Conservation (phyloP, 164 flowering plant species). For the Aristolochia fimbriata region DNA sequence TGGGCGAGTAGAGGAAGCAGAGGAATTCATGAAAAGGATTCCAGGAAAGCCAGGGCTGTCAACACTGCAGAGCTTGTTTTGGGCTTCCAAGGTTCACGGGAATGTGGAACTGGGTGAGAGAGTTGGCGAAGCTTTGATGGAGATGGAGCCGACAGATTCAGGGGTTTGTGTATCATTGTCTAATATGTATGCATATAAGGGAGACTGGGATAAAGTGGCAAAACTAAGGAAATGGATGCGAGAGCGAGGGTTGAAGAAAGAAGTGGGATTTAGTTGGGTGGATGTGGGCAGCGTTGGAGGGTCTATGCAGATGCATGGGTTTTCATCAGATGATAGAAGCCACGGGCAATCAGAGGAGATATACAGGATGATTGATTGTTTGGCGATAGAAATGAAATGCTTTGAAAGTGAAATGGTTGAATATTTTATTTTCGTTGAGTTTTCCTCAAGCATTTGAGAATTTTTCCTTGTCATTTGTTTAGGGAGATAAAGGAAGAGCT, state of each 20-base stretch:
- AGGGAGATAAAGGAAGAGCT: too few species aligned
- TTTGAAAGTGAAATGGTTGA: constrained; percentile 14
- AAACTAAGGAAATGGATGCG: constrained; percentile 66
- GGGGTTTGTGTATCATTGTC: constrained; percentile 80
- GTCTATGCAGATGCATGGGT: constrained; percentile 46
- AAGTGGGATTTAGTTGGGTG: constrained; percentile 87
- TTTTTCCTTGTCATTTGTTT: too few species aligned
- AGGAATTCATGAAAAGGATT: constrained; percentile 40
- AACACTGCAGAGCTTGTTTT: constrained; percentile 76
- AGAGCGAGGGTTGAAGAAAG: constrained; percentile 60
- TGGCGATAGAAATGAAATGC: constrained; percentile 50
- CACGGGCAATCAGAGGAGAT: constrained; percentile 61
- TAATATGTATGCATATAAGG: constrained; percentile 78
- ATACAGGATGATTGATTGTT: constrained; percentile 34
- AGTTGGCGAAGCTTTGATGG: constrained; percentile 42
- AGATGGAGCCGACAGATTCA: constrained; percentile 62
- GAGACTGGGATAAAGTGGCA: constrained; percentile 83
- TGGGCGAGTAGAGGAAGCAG: constrained; percentile 73
- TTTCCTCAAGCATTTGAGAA: too few species aligned
- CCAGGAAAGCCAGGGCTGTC: constrained; percentile 65
- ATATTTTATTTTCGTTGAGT: too few species aligned
- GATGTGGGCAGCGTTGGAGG: constrained; percentile 42
- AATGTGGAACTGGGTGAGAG: constrained; percentile 65
- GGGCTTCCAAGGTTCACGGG: constrained; percentile 72
- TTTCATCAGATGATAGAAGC: constrained; percentile 66